A percentile compares a stretch with the other conserved stretches of the same genome.
phyloP scores from a whole-genome alignment of 2,329 filamentous ascomycete genomes.

The Hortaea werneckii region DNA sequence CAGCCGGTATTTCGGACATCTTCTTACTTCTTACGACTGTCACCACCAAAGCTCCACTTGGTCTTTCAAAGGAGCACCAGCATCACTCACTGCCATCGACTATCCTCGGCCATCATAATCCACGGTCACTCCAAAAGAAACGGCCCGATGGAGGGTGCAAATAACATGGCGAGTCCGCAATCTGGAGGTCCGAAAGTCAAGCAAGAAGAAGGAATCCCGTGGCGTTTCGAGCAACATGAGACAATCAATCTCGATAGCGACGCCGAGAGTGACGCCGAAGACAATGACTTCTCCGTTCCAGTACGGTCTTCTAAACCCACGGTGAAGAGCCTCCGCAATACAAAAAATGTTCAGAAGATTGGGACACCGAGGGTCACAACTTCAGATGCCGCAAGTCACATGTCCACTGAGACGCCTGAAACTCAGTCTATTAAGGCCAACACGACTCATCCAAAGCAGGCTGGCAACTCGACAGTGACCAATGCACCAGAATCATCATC shows the following conservation, averaged over 20 bases:
- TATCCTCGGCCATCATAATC: no score
- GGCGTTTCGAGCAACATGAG: neutral
- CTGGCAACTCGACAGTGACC: neutral
- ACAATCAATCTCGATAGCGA: neutral
- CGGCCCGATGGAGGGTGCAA: no score
- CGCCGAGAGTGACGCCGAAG: neutral
- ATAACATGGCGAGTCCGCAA: no score
- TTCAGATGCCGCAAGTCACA: neutral
- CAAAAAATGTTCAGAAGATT: neutral
- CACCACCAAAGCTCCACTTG: no score
- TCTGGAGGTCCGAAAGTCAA: neutral
- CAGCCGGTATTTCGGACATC: no score
- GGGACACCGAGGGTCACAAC: neutral
- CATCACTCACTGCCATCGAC: no score
- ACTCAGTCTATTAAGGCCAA: neutral
- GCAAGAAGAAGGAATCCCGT: neutral
- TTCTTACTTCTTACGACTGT: no score
- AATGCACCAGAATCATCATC: no score
- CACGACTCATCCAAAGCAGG: neutral
- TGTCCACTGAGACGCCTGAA: neutral
- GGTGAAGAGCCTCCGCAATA: no score
- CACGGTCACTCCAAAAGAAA: no score
- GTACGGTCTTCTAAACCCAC: neutral
- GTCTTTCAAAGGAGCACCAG: no score
- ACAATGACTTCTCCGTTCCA: neutral